Percentiles rank a stretch among this genome's conserved stretches.
phyloP scores from a whole-genome alignment of 257 asterid species.

The Nicotiana attenuata region DNA sequence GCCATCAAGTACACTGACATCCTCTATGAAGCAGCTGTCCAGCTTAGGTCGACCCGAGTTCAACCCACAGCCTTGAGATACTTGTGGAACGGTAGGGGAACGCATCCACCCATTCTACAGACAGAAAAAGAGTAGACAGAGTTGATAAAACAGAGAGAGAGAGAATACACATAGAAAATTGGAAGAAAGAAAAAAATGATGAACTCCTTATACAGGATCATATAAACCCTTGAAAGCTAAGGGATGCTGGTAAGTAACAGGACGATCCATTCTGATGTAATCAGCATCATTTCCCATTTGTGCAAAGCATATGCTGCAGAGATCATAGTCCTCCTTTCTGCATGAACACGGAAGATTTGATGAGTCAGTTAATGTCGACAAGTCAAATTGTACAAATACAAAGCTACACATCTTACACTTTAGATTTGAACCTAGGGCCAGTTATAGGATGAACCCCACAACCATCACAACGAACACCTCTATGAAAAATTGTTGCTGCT shows the following conservation, averaged over 20 bases:
- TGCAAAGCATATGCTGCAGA: constrained; percentile 67
- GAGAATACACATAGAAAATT: background rate
- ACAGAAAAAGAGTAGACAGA: background rate
- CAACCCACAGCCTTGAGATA: constrained; percentile 22
- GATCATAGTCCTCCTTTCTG: constrained; percentile 77
- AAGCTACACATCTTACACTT: constrained; percentile 49
- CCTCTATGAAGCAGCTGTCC: constrained; percentile 70
- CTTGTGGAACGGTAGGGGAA: constrained; percentile 20
- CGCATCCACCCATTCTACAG: constrained; percentile 37
- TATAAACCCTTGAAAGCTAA: constrained; percentile 26
- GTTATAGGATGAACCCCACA: constrained; percentile 75
- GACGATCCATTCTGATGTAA: constrained; percentile 58
- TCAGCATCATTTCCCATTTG: constrained; percentile 51
- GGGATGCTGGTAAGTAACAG: constrained; percentile 31
- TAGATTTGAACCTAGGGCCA: constrained; percentile 88
- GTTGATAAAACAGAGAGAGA: background rate
- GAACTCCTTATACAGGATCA: constrained; percentile 31
- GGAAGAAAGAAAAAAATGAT: background rate
- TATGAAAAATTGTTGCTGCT: constrained; percentile 40
- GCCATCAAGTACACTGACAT: constrained; percentile 79
- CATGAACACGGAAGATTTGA: constrained; percentile 12
- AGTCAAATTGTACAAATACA: background rate
- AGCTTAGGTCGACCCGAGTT: constrained; percentile 35
- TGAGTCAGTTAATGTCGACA: background rate
- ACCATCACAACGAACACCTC: constrained; percentile 84